phyloP scores from a whole-genome alignment of 2,329 filamentous ascomycete species.

The Ascocoryne sarcoides region DNA sequence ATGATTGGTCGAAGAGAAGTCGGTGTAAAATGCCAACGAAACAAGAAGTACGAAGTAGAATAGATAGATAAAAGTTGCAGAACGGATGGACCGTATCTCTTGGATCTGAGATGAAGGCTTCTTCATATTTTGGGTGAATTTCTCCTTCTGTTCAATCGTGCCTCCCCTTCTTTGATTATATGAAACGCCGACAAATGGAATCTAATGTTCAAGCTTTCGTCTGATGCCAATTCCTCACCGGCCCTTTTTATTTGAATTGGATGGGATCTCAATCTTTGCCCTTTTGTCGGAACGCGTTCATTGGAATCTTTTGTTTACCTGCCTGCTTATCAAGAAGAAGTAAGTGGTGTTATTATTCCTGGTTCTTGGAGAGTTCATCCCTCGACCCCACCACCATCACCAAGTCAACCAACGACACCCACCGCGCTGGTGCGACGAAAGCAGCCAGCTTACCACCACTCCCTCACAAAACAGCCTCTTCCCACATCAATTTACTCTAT shows the following conservation, averaged over 20 bases:
- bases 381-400: constrained; percentile 21
- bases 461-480: background rate
- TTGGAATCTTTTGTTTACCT: background rate
- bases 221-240: background rate
- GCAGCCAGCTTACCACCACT: constrained; percentile 4
- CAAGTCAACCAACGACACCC: constrained; percentile 16
- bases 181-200: background rate
- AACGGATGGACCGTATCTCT: background rate
- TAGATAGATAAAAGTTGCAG: background rate
- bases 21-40: background rate
- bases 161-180: background rate
- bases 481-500: background rate
- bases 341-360: background rate
- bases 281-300: background rate
- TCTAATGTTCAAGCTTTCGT: background rate
- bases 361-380: background rate
- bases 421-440: constrained; percentile 1
- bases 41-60: background rate
- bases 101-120: background rate
- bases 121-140: too few species aligned
- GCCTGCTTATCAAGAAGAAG: background rate
- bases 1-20: background rate
- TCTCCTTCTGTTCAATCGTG: background rate
- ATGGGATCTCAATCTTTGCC: background rate
- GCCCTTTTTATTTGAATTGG: background rate